phyloP scores from a whole-genome alignment of 2,329 filamentous ascomycete genomes.

The Xylaria sp. region DNA sequence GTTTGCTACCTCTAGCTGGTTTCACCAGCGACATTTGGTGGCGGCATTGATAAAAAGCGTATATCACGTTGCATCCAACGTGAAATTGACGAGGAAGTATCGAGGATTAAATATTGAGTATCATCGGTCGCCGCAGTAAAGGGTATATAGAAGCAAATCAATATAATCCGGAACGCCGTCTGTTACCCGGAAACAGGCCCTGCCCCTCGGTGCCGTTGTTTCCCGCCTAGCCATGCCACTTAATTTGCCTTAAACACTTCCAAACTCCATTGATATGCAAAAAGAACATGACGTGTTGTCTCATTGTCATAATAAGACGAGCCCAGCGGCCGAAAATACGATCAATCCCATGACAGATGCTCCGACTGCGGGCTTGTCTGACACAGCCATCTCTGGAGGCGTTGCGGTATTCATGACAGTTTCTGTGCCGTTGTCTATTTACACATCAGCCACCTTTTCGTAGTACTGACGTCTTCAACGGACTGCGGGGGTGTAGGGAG shows the following conservation, averaged over 20 bases:
- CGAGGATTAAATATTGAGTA: conserved; percentile 27
- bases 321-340: conserved; percentile 48
- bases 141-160: conserved; percentile 36
- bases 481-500: conserved; percentile 7
- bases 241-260: background rate
- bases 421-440: conserved; percentile 38
- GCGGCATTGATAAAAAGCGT: background rate
- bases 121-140: conserved; percentile 24
- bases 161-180: conserved; percentile 33
- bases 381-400: conserved; percentile 39
- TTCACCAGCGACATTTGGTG: background rate
- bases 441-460: conserved; percentile 32
- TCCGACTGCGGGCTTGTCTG: conserved; percentile 46
- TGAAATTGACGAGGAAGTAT: conserved; percentile 26
- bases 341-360: conserved; percentile 49
- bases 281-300: conserved; percentile 10
- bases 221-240: conserved; percentile 11
- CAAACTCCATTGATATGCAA: conserved; percentile 43
- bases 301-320: conserved; percentile 45
- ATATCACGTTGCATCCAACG: conserved; percentile 24
- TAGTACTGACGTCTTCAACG: background rate
- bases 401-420: conserved; percentile 35
- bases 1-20: background rate
- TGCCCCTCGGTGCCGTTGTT: conserved; percentile 21
- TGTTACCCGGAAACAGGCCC: conserved; percentile 12